Conservation (phyloP, 2,329 filamentous ascomycete species). For the Xylaria arbuscula region DNA sequence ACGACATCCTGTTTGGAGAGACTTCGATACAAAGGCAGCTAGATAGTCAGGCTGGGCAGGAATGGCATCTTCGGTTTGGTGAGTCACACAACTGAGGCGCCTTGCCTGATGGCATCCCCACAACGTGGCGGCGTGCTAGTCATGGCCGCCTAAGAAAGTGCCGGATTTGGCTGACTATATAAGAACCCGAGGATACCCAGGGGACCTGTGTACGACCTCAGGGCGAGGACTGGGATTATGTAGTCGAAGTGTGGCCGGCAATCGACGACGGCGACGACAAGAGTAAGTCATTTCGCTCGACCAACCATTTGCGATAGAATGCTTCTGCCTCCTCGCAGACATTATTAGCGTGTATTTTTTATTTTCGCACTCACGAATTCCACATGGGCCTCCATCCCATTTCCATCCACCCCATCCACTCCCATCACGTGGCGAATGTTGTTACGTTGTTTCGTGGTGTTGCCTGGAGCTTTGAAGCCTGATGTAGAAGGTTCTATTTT, state of each 20-base stretch:
- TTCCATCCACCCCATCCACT: background rate
- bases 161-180: conserved; percentile 35
- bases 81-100: conserved; percentile 27
- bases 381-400: background rate
- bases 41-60: conserved; percentile 20
- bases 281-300: conserved; percentile 38
- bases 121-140: conserved; percentile 21
- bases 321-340: conserved; percentile 18
- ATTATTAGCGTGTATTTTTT: background rate
- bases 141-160: conserved; percentile 27
- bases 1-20: conserved; percentile 12
- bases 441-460: conserved; percentile 24
- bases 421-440: conserved; percentile 32
- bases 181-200: conserved; percentile 21
- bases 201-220: background rate
- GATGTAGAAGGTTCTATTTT: conserved; percentile 34
- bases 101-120: conserved; percentile 22
- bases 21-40: background rate
- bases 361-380: background rate
- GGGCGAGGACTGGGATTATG: conserved; percentile 43
- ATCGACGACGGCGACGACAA: conserved; percentile 29
- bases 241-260: conserved; percentile 46
- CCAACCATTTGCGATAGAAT: conserved; percentile 10
- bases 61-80: conserved; percentile 13
- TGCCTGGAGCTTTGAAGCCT: conserved; percentile 26